Conservation (phyloP, 257 asterid species). For the Solanum etuberosum region DNA sequence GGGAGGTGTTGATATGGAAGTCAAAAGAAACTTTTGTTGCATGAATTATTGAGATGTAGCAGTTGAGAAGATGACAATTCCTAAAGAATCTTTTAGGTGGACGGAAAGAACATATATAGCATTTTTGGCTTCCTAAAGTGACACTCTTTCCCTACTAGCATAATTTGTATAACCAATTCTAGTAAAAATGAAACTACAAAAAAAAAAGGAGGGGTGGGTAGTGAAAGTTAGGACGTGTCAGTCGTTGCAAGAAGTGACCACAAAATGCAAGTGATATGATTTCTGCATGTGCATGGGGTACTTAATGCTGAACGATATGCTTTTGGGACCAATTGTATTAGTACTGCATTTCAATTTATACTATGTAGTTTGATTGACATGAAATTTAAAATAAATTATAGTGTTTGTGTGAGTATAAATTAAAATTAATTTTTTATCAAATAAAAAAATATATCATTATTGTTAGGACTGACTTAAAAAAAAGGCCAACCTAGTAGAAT, state of each 20-base stretch:
- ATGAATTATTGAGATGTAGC: not conserved
- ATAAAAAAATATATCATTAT: too few relatives aligned
- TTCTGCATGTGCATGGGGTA: not conserved
- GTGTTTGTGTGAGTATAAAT: too few relatives aligned
- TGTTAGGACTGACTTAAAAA: too few relatives aligned
- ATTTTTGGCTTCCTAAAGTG: not conserved
- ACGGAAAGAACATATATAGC: not conserved
- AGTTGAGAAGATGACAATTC: not conserved
- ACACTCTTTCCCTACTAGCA: not conserved
- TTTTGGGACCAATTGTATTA: not conserved
- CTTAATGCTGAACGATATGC: not conserved
- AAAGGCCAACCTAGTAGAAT: not conserved
- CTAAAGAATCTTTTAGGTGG: not conserved
- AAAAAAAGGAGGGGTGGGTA: not conserved
- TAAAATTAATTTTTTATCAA: too few relatives aligned
- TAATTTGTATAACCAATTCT: not conserved
- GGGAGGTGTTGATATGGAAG: not conserved
- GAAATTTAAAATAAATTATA: too few relatives aligned
- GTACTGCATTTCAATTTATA: too few relatives aligned
- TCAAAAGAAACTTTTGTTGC: not conserved
- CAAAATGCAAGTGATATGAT: not conserved
- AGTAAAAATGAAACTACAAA: not conserved
- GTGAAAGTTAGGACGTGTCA: not conserved
- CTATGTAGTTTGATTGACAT: not conserved
- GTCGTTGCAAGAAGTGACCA: not conserved